A percentile compares a stretch with the other conserved stretches of the same genome.
Conservation (phyloP, 441 rosid species). For the Pelargonium cotyledonis region DNA sequence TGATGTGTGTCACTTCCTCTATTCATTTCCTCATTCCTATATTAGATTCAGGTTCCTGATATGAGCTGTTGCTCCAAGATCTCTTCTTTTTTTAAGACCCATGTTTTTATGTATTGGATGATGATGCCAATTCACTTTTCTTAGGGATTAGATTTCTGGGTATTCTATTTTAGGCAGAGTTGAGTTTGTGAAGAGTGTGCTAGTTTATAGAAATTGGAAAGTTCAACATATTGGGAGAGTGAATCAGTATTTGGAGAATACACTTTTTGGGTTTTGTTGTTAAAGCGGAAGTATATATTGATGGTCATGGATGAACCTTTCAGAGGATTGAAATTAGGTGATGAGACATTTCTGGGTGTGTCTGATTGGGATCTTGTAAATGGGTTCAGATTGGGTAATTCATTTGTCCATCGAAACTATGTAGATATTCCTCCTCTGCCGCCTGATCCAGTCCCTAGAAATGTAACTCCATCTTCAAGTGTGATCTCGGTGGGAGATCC, state of each 20-base stretch:
- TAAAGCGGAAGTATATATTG: slow-evolving; percentile 10
- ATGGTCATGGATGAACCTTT: slow-evolving; percentile 36
- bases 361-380: slow-evolving; percentile 22
- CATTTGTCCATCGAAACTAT: slow-evolving; percentile 9
- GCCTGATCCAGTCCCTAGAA: slow-evolving; percentile 15
- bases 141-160: slow-evolving; percentile 18
- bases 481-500: slow-evolving; percentile 21
- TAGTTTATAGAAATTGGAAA: neutral
- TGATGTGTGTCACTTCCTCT: neutral
- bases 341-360: slow-evolving; percentile 18
- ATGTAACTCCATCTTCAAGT: slow-evolving; percentile 1
- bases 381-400: slow-evolving; percentile 20
- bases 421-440: slow-evolving; percentile 15
- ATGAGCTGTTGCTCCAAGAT: slow-evolving; percentile 7
- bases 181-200: neutral
- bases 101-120: slow-evolving; percentile 2
- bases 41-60: neutral
- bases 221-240: neutral
- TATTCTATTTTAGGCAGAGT: slow-evolving; percentile 4
- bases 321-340: slow-evolving; percentile 22
- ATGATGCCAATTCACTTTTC: neutral
- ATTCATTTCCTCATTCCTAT: neutral
- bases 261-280: slow-evolving; percentile 4
- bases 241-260: slow-evolving; percentile 1
- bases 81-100: neutral